A percentile compares a stretch with the other conserved stretches of the same genome.
Evolutionary conservation across 805 yeast species (phyloP).

Genomic region (Candida coleopterorum): DNA sequence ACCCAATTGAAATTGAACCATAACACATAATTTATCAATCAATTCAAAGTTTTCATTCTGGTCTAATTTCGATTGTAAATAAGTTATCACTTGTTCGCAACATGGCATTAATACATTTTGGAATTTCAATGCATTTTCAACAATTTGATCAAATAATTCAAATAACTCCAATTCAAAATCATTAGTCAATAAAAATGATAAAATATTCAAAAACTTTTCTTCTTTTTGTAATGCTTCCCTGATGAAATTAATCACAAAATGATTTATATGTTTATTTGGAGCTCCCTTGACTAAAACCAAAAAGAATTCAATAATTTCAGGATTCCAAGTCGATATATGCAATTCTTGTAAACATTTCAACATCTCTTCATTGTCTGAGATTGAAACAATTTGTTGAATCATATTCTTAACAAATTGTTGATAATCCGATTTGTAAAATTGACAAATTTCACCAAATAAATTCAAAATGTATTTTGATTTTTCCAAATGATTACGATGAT

Average conservation of each 20-base stretch:
- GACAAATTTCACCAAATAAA: conserved; percentile 17
- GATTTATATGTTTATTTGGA: conserved; percentile 25
- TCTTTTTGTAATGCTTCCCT: conserved; percentile 13
- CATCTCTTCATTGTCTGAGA: conserved; percentile 23
- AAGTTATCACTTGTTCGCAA: conserved; percentile 7
- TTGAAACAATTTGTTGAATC: conserved; percentile 28
- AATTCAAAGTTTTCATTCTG: background rate
- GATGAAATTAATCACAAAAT: conserved; percentile 20
- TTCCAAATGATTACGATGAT: background rate
- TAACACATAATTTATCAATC: conserved; percentile 14
- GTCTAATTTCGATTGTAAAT: conserved; percentile 6
- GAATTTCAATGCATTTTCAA: conserved; percentile 8
- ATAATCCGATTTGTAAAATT: conserved; percentile 12
- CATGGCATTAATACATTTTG: background rate
- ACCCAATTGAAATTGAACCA: conserved; percentile 1
- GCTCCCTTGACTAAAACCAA: conserved; percentile 31
- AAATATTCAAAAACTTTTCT: conserved; percentile 14
- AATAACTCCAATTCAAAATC: conserved; percentile 23
- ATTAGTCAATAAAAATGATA: conserved; percentile 21
- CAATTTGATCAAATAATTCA: conserved; percentile 14
- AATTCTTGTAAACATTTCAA: conserved; percentile 16
- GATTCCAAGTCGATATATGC: conserved; percentile 24
- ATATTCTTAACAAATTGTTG: conserved; percentile 27
- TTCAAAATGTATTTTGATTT: conserved; percentile 14
- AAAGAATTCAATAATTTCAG: conserved; percentile 27